Conservation (phyloP, 352 stramenopile genomes). For the Pythium sukuiense region DNA sequence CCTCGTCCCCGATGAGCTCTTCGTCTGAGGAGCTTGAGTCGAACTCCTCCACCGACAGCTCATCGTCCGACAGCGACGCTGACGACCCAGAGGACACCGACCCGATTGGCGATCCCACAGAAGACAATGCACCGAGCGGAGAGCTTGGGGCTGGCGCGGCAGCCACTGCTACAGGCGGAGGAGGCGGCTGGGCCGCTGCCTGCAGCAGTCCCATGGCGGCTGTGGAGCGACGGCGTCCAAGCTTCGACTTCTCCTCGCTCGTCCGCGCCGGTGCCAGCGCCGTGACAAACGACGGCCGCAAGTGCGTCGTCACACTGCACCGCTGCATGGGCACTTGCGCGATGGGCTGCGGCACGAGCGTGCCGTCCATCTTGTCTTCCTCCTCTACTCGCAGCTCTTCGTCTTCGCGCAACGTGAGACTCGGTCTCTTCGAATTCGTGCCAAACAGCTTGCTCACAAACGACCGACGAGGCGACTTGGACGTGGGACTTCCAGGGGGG, state of each 20-base stretch:
- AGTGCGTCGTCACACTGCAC: slow-evolving; percentile 17
- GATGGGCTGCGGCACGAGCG: slow-evolving; percentile 22
- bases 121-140: not conserved
- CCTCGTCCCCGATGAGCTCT: slow-evolving; percentile 44
- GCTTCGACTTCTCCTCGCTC: slow-evolving; percentile 3
- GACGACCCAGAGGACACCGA: slow-evolving; percentile 9
- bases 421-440: slow-evolving; percentile 9
- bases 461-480: slow-evolving; percentile 19
- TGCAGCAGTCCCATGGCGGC: slow-evolving; percentile 10
- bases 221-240: slow-evolving; percentile 19
- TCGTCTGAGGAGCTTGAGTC: slow-evolving; percentile 27
- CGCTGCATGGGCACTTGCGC: slow-evolving; percentile 26
- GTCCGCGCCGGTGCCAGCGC: slow-evolving; percentile 7
- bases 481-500: not conserved
- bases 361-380: not conserved
- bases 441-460: slow-evolving; percentile 8
- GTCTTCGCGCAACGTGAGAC: slow-evolving; percentile 8
- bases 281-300: slow-evolving; percentile 30
- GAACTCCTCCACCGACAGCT: slow-evolving; percentile 23
- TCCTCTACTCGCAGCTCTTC: slow-evolving; percentile 1
- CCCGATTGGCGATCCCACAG: not conserved
- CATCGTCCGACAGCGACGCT: slow-evolving; percentile 23
- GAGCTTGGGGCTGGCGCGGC: not conserved
- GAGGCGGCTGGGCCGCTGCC: not conserved
- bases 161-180: not conserved